Evolutionary conservation across 1,139 yeast genomes (phyloP).

Genomic region (Scheffersomyces insectosa): DNA sequence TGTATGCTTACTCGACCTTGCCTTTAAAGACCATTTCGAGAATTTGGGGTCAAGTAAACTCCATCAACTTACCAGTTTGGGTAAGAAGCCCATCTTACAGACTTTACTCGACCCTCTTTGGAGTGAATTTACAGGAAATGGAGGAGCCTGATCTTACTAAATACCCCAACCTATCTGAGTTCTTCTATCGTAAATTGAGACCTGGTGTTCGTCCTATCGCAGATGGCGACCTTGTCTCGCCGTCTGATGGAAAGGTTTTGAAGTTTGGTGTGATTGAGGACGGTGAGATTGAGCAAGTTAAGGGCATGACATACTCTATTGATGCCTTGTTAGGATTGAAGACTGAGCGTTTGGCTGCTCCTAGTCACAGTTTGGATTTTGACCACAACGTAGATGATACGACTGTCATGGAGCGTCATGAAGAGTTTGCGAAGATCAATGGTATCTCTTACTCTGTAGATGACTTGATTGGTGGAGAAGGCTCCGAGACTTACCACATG

Average conservation of each 20-base stretch:
- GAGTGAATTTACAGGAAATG: constrained; percentile 88
- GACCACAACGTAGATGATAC: constrained; percentile 42
- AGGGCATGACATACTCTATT: constrained; percentile 91
- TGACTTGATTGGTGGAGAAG: constrained; percentile 61
- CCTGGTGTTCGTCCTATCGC: constrained; percentile 83
- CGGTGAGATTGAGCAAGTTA: constrained; percentile 93
- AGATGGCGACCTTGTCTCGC: constrained; percentile 71
- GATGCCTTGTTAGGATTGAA: constrained; percentile 83
- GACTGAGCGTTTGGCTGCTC: constrained; percentile 55
- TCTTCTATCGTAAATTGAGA: constrained; percentile 80
- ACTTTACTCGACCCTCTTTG: constrained; percentile 78
- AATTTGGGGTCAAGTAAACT: constrained; percentile 91
- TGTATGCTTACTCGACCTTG: constrained; percentile 83
- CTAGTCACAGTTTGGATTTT: constrained; percentile 56
- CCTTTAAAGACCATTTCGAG: constrained; percentile 92
- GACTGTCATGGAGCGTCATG: constrained; percentile 53
- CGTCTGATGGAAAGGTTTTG: constrained; percentile 90
- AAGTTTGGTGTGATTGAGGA: constrained; percentile 81
- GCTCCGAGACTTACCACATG: constrained; percentile 34
- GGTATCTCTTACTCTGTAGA: constrained; percentile 75
- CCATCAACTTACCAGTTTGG: constrained; percentile 84
- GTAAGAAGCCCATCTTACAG: constrained; percentile 79
- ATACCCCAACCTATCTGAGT: constrained; percentile 82
- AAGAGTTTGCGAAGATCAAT: constrained; percentile 75
- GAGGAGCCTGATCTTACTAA: constrained; percentile 75